phyloP scores from a whole-genome alignment of 2,329 filamentous ascomycete species.

The Chrysoporthe austroafricana region DNA sequence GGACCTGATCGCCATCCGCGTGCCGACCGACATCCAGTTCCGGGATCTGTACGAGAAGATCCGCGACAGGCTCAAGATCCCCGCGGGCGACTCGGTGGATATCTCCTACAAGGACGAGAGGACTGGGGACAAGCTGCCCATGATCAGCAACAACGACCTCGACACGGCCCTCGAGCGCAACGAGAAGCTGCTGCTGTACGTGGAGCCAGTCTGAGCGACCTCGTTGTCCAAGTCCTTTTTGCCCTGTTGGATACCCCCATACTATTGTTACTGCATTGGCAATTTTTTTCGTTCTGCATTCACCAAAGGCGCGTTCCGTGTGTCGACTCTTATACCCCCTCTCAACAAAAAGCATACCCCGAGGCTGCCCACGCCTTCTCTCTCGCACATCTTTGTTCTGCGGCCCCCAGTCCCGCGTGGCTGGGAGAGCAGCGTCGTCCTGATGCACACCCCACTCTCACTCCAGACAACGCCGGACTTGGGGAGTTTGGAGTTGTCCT shows the following conservation, averaged over 20 bases:
- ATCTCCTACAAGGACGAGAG: slow-evolving; percentile 87
- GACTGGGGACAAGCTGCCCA: slow-evolving; percentile 71
- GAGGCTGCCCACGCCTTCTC: not conserved
- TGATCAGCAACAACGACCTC: slow-evolving; percentile 81
- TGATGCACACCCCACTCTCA: no score
- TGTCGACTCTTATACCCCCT: slow-evolving; percentile 1
- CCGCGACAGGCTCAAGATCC: slow-evolving; percentile 78
- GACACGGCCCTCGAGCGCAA: slow-evolving; percentile 81
- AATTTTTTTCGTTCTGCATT: slow-evolving; percentile 4
- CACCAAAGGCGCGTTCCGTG: not conserved
- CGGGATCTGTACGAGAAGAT: slow-evolving; percentile 82
- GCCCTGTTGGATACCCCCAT: slow-evolving; percentile 16
- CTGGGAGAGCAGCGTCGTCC: no score
- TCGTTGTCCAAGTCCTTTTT: not conserved
- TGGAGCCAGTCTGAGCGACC: slow-evolving; percentile 53
- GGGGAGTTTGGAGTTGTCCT: not conserved
- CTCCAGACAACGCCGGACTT: slow-evolving; percentile 13
- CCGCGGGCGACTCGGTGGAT: slow-evolving; percentile 68
- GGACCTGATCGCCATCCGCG: slow-evolving; percentile 88
- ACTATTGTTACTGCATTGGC: not conserved
- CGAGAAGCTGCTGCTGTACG: slow-evolving; percentile 82
- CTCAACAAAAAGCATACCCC: slow-evolving; percentile 10
- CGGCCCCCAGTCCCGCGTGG: not conserved
- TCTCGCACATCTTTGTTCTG: not conserved
- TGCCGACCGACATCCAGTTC: slow-evolving; percentile 79